These are phyloP conservation scores for Aquilaria yunnanensis DNA, from an alignment of 345 rosid genomes.

Conservation along the genomic window DNA sequence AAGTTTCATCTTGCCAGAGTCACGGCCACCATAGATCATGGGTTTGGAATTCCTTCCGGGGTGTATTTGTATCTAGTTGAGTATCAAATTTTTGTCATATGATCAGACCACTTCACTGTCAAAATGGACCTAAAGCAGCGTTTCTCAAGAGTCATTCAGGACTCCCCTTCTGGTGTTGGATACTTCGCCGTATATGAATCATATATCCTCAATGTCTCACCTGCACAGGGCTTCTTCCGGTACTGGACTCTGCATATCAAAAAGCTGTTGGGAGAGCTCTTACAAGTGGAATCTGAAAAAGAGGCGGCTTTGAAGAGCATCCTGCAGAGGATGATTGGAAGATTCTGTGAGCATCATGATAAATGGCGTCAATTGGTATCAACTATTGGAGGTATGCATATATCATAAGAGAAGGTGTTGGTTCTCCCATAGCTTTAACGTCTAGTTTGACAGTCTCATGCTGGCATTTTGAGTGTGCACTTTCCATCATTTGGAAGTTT, in stretches of 20 bases:
- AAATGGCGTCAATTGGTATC: slow-evolving; percentile 82
- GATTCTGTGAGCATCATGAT: slow-evolving; percentile 68
- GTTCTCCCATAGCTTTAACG: not conserved
- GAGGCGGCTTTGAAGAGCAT: slow-evolving; percentile 71
- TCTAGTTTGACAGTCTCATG: not conserved
- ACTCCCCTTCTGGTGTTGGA: too few species aligned
- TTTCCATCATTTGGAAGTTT: too few species aligned
- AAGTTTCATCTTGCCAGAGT: not conserved
- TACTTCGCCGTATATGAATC: too few species aligned
- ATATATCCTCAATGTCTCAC: not conserved
- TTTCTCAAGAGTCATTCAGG: too few species aligned
- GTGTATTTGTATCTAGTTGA: too few species aligned
- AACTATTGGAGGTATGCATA: slow-evolving; percentile 58
- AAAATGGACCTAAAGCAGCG: too few species aligned
- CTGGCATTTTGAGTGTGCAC: too few species aligned
- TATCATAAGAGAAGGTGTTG: not conserved
- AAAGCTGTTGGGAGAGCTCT: slow-evolving; percentile 54
- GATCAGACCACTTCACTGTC: too few species aligned
- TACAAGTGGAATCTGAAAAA: slow-evolving; percentile 80
- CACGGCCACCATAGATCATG: not conserved
- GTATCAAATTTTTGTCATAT: too few species aligned
- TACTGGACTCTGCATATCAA: slow-evolving; percentile 89
- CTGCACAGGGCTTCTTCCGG: slow-evolving; percentile 72
- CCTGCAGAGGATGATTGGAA: slow-evolving; percentile 64
- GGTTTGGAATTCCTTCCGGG: too few species aligned